Evolutionary conservation across 2,329 filamentous ascomycete genomes (phyloP), one percentile per base, ranked within the genome.

Genomic region (Neospermospora avenae): DNA sequence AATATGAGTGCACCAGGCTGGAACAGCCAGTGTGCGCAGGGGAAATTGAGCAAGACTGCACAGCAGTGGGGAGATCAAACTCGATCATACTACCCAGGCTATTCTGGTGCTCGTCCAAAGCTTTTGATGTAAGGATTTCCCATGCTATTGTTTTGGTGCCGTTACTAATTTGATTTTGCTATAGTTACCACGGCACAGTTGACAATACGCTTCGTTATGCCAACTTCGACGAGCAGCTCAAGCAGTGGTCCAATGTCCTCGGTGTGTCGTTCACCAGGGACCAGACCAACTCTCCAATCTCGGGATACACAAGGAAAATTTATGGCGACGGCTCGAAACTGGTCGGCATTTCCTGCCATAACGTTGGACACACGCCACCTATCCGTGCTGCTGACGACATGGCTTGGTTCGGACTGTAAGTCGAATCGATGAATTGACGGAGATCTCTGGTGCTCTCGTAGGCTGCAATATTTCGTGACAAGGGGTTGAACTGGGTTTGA

Each of bases 11-110:
- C 35, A 14, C 35, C 35, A 4, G 7, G 4, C 4, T 39, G 35
- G 35, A 39, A 39, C 35, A 18, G 74, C 72, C 48, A 77, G 75
- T 54, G 77, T 73, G 0, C 84, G 82, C 81, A 84, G 83, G 74
- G 76, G 70, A 52, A 75, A 76, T 0, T 85, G 82, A 71, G 75
- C 81, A 2, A 68, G 55, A 63, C 78, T 0, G 75, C 78, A 2
- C 69, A 77, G 62, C 73, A 77, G 57, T 84, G 81, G 81, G 78
- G 79, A 11, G 73, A 76, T 60, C 72, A 77, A 28, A 81, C 77
- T 11, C 70, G 73, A 28, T 71, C 71, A 56, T 77, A 77, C 48
- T 74, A 74, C 61, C 67, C 72, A 0, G 69, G 69, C 1, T 75
- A 74, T 58, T 75, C 68, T 14, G 77, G 77, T 10, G 55, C 70